Base-by-base conservation (phyloP, 106 monocot species). In the Cymbidium sinense region DNA sequence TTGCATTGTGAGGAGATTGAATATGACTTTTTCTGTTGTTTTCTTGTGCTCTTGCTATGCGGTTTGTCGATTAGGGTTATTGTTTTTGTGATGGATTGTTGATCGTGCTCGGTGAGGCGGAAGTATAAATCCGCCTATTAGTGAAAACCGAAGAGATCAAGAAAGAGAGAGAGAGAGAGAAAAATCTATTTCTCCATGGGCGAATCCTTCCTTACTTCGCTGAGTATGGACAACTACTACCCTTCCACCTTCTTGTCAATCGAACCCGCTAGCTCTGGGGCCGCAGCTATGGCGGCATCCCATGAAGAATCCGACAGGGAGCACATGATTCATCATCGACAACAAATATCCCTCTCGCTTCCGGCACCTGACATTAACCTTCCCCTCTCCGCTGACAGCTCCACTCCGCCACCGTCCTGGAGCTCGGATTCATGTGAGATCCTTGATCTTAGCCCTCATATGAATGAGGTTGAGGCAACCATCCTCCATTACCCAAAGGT, bases 301-400 rank as follows among this genome's bases (percentile, higher is more conserved):
- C 65, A 75, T n/a, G 81, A 81, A n/a, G 77, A 83, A 50, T 70
- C 36, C 34, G 69, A 80, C 19, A 54, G 77, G 6, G 80, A 83
- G 64, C 80, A 77, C 43, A 50, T 79, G 36, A 80, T 83, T 47
- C 78, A 51, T 5, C 76, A 33, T 21, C 76, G 55, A 0, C 70
- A 47, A 18, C 29, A 69, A 12, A 67, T 51, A 1, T 34, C n/a
- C 15, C 89, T 84, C 41, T 80, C 86, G 25, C 71, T 71, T 61
- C 84, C 69, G 31, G 69, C 89, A 12, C 89, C 89, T 7, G 89
- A 89, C 79, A 89, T 89, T 82, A 89, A 89, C 82, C 84, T 89
- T 25, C 89, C 89, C 31, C 86, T 85, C 30, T 82, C 86, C 17
- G 82, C 82, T 6, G 88, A 88, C 29, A 80, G 61, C 50, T 87